Evolutionary conservation across 371 early-diverging fungal genomes (phyloP), one percentile per base, ranked within the genome.

Genomic region (Umbelopsis sp.): DNA sequence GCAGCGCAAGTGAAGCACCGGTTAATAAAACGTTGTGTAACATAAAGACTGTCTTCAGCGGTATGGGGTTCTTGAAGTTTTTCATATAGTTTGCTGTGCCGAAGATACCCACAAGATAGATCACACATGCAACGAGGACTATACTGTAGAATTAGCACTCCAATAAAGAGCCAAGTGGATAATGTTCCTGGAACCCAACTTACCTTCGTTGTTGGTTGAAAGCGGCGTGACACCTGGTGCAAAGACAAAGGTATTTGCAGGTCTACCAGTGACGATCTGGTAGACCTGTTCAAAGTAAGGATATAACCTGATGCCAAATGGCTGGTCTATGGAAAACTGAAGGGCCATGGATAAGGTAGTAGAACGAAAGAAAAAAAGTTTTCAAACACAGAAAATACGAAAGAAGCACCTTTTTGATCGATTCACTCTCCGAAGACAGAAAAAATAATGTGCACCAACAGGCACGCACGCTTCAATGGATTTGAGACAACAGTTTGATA

Each of bases 11-110:
- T 29, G 92, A 92, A 29, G 84, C 81, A 1, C 85, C 50, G 14
- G 91, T 89, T 74, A 93, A 80, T 66, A 89, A 50, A 32, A 90
- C 73, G 78, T 93, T 93, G 82, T 93, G 94, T 53, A 87, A 44
- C 70, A 89, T 87, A 66, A 91, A 91, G 20, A 88, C 66, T 63
- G 77, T 69, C 72, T 86, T 86, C 67, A 91, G 80, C 68, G 84
- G 84, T 66, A 91, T 83, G 44, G 89, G 87, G 63, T 85, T 80
- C 41, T 75, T 74, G 67, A 77, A 75, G 37, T 12, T n/a, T 44
- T 46, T 53, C 91, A 92, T 89, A 44, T 90, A 69, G 64, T 76
- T 69, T 57, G 87, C 87, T 2, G 87, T 88, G 50, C 91, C 87
- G 82, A 91, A 89, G 71, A 92, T 87, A 69, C 89, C 78, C 22